These are phyloP conservation scores for Talaromyces sp. DNA, from an alignment of 2,329 filamentous ascomycete species.

Conservation along the genomic window DNA sequence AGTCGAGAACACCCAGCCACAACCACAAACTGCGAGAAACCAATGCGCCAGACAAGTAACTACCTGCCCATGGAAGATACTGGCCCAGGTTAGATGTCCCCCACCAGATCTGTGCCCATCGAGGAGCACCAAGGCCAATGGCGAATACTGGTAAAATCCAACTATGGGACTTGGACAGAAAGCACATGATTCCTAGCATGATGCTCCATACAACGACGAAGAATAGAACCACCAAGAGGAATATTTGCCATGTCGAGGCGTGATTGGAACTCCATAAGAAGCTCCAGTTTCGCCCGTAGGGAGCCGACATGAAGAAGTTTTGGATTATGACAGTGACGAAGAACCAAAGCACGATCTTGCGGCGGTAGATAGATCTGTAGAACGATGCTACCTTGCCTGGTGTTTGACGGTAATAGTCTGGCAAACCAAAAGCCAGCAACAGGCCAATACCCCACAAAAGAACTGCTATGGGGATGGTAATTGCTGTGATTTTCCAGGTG, in stretches of 20 bases:
- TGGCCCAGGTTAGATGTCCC: slow-evolving; percentile 55
- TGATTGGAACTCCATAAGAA: slow-evolving; percentile 58
- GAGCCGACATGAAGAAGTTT: slow-evolving; percentile 63
- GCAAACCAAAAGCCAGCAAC: slow-evolving; percentile 56
- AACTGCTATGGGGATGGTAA: slow-evolving; percentile 54
- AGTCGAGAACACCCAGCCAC: slow-evolving; percentile 62
- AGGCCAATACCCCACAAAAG: slow-evolving; percentile 54
- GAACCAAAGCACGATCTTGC: slow-evolving; percentile 65
- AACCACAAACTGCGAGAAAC: slow-evolving; percentile 58
- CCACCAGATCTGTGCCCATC: slow-evolving; percentile 67
- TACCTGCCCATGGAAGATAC: slow-evolving; percentile 60
- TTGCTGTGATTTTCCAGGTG: slow-evolving; percentile 46
- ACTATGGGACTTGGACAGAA: slow-evolving; percentile 55
- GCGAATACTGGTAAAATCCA: slow-evolving; percentile 66
- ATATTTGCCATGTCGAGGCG: slow-evolving; percentile 52
- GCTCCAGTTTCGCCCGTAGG: slow-evolving; percentile 63
- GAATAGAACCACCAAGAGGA: slow-evolving; percentile 45
- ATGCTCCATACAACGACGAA: slow-evolving; percentile 54
- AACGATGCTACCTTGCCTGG: slow-evolving; percentile 62
- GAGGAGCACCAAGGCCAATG: slow-evolving; percentile 59
- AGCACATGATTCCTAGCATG: slow-evolving; percentile 29
- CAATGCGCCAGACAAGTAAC: slow-evolving; percentile 50
- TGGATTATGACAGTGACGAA: slow-evolving; percentile 59
- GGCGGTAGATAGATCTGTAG: slow-evolving; percentile 56
- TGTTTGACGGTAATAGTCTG: slow-evolving; percentile 61